Evolutionary conservation across 176 grass and related monocot genomes (phyloP).

Genomic region (Avena insularis): DNA sequence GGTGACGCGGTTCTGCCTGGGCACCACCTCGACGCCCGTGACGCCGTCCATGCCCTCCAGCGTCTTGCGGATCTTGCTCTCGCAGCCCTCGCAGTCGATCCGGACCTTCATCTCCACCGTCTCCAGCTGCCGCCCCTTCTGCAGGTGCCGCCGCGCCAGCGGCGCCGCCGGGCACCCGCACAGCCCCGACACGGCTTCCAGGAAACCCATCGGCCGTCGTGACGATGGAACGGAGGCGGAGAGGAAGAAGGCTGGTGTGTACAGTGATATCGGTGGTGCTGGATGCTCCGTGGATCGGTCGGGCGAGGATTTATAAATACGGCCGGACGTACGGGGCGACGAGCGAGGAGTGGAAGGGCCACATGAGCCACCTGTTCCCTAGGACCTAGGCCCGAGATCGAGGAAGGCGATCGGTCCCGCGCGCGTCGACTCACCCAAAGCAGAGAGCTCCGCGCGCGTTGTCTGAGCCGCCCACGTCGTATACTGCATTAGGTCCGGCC

Average conservation of each 20-base stretch:
- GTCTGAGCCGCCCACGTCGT: neutral
- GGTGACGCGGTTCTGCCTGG: slow-evolving; percentile 54
- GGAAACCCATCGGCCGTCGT: neutral
- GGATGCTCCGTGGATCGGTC: neutral
- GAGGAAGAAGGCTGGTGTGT: neutral
- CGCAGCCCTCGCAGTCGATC: slow-evolving; percentile 43
- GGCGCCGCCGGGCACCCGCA: neutral
- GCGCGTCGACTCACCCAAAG: neutral
- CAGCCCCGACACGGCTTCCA: slow-evolving; percentile 10
- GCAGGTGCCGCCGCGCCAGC: neutral
- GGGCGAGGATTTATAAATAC: slow-evolving; percentile 2
- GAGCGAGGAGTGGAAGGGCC: neutral
- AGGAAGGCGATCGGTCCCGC: neutral
- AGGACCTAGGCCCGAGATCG: neutral
- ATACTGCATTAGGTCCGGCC: neutral
- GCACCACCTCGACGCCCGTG: slow-evolving; percentile 24
- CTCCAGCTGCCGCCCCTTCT: slow-evolving; percentile 12
- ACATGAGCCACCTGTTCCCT: slow-evolving; percentile 26
- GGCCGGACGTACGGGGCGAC: neutral
- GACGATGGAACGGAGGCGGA: neutral
- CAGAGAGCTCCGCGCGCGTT: neutral
- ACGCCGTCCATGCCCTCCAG: slow-evolving; percentile 33
- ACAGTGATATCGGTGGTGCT: neutral
- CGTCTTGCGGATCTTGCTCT: slow-evolving; percentile 21
- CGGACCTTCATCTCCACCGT: slow-evolving; percentile 45